Percentiles rank a stretch among this genome's conserved stretches.
These are phyloP conservation scores for Gnomoniopsis smithogilvyi DNA, from an alignment of 2,329 filamentous ascomycete genomes.

Conservation along the genomic window DNA sequence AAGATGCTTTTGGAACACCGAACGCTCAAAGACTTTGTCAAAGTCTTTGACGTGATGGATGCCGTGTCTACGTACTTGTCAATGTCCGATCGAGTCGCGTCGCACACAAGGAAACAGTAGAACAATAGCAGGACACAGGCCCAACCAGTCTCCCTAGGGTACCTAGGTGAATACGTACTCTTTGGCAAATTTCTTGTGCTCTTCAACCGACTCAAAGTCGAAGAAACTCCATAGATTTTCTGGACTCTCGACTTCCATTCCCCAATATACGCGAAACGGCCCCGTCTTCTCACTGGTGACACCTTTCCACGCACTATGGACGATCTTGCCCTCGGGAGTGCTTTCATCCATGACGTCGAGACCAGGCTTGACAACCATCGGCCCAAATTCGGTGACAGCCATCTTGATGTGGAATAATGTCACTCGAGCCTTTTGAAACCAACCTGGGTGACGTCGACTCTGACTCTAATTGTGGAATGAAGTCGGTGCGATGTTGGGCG, in stretches of 20 bases:
- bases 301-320: conserved; percentile 13
- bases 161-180: conserved; percentile 13
- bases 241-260: conserved; percentile 22
- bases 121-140: background rate
- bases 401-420: background rate
- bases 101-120: background rate
- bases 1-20: conserved; percentile 23
- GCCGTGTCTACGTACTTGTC: conserved; percentile 16
- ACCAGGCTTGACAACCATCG: conserved; percentile 21
- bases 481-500: too few relatives aligned
- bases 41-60: conserved; percentile 20
- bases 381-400: conserved; percentile 22
- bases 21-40: conserved; percentile 18
- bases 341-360: conserved; percentile 20
- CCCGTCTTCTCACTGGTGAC: conserved; percentile 18
- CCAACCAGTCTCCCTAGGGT: background rate
- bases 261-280: conserved; percentile 21
- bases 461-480: background rate
- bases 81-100: background rate
- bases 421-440: background rate
- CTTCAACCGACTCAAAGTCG: conserved; percentile 24
- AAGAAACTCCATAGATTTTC: conserved; percentile 24
- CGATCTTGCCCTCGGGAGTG: conserved; percentile 19
- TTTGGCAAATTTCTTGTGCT: conserved; percentile 22
- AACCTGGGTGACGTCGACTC: background rate